phyloP scores from a whole-genome alignment of 2,329 filamentous ascomycete genomes.

The Cryphonectria parasitica region DNA sequence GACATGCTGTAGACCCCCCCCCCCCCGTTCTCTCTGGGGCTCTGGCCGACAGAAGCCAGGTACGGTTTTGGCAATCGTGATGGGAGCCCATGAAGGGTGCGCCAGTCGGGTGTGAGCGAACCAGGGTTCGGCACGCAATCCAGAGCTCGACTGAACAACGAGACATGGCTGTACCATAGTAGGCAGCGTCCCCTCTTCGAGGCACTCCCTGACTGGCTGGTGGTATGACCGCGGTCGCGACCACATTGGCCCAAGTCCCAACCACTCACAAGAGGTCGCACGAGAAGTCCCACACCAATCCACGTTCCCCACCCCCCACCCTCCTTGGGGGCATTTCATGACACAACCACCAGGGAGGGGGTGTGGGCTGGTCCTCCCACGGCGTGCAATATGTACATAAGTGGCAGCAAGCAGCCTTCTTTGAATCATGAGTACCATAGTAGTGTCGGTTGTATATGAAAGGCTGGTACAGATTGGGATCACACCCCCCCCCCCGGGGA shows the following conservation, averaged over 20 bases:
- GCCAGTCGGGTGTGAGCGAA: not conserved
- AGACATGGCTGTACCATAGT: not conserved
- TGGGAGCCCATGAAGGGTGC: not conserved
- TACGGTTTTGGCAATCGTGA: not conserved
- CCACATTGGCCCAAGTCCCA: conserved; percentile 12
- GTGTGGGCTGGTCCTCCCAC: not conserved
- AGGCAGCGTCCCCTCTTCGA: not conserved
- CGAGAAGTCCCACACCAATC: not conserved
- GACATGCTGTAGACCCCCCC: too few relatives aligned
- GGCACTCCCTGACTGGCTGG: conserved; percentile 1
- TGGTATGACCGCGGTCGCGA: not conserved
- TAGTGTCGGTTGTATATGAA: not conserved
- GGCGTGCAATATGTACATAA: not conserved
- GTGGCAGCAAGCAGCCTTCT: not conserved
- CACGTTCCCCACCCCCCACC: not conserved
- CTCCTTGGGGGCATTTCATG: conserved; percentile 6
- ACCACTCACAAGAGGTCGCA: not conserved
- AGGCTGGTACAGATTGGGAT: not conserved
- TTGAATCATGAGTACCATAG: not conserved
- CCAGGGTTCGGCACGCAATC: not conserved
- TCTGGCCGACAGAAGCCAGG: not conserved
- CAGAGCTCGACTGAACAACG: not conserved
- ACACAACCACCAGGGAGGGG: not conserved
- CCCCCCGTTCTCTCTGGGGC: too few relatives aligned
- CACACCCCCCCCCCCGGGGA: not conserved